Evolutionary conservation across 2,329 filamentous ascomycete species (phyloP).

Genomic region (Arthrobotrys pseudoclavata): DNA sequence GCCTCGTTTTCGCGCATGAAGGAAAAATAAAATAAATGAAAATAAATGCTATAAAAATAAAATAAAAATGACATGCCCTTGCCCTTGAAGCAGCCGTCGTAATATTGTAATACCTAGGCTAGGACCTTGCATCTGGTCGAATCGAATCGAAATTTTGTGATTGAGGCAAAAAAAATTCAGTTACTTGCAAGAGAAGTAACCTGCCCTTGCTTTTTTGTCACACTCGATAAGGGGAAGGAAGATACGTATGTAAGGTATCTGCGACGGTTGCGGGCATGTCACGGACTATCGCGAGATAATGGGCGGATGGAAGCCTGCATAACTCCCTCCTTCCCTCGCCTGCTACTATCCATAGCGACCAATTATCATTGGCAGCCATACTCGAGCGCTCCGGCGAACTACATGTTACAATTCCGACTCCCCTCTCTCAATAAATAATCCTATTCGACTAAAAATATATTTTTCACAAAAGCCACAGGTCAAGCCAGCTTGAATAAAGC

Average conservation of each 20-base stretch:
- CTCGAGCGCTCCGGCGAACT: not conserved
- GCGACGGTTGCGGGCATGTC: slow-evolving; percentile 29
- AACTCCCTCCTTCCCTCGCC: not conserved
- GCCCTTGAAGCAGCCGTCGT: slow-evolving; percentile 40
- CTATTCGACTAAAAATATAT: slow-evolving; percentile 10
- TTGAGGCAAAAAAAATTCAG: slow-evolving; percentile 46
- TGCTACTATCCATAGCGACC: not conserved
- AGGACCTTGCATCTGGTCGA: not conserved
- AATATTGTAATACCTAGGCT: slow-evolving; percentile 8
- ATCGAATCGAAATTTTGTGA: slow-evolving; percentile 39
- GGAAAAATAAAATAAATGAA: not conserved
- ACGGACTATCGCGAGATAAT: slow-evolving; percentile 32
- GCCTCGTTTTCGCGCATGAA: slow-evolving; percentile 12
- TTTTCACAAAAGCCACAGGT: not conserved
- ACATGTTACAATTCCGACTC: slow-evolving; percentile 11
- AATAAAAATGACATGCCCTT: slow-evolving; percentile 39
- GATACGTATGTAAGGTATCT: slow-evolving; percentile 2
- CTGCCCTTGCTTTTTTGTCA: slow-evolving; percentile 27
- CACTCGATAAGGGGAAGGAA: not conserved
- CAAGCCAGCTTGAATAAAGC: not conserved
- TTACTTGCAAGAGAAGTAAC: slow-evolving; percentile 23
- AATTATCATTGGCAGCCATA: no score
- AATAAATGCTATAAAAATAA: slow-evolving; percentile 15
- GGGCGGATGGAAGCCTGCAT: slow-evolving; percentile 30
- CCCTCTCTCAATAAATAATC: slow-evolving; percentile 1